Conservation (phyloP, 225 moss, liverwort and hornwort genomes). For the Pseudisothecium myosuroides region DNA sequence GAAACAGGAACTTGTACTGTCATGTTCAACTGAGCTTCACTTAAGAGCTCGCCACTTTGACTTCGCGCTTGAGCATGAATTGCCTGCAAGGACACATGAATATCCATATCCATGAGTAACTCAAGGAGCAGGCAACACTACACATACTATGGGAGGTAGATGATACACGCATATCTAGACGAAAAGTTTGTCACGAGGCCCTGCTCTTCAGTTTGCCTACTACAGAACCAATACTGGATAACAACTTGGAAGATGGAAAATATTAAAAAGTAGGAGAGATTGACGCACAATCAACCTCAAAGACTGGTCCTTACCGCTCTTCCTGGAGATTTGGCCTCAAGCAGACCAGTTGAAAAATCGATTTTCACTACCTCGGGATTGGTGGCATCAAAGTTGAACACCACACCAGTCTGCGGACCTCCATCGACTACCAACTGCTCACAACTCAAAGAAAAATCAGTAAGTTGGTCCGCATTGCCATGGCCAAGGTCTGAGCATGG, state of each 20-base stretch:
- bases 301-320: conserved; percentile 29
- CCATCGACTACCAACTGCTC: conserved; percentile 65
- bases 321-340: conserved; percentile 65
- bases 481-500: not conserved
- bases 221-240: not conserved
- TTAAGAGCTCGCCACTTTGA: conserved; percentile 55
- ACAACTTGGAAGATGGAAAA: not conserved
- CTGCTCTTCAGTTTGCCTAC: not conserved
- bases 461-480: not conserved
- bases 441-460: conserved; percentile 3
- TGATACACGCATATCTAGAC: not conserved
- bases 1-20: conserved; percentile 64
- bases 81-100: conserved; percentile 22
- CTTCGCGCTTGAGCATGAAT: conserved; percentile 65
- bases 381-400: conserved; percentile 61
- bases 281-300: not conserved
- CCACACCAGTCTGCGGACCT: conserved; percentile 74
- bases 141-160: not conserved
- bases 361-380: conserved; percentile 43
- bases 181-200: not conserved
- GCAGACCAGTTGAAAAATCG: conserved; percentile 49
- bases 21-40: conserved; percentile 55
- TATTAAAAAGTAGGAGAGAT: not conserved
- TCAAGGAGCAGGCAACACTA: not conserved
- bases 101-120: not conserved